Evolutionary conservation across 228 moss, liverwort and hornwort species (phyloP).

Genomic region (Sphagnum fallax): DNA sequence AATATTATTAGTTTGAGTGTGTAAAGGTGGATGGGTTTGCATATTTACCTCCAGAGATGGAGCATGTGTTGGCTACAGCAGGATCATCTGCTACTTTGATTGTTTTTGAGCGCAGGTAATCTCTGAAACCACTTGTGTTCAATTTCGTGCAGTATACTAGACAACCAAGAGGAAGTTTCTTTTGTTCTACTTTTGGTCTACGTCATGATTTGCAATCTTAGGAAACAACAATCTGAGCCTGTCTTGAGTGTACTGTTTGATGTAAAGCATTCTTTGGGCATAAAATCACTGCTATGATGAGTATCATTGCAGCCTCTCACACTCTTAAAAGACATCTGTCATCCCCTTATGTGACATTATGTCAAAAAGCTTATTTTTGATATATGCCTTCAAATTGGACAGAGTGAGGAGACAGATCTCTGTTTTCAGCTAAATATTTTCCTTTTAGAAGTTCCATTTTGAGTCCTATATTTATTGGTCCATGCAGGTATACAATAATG

Average conservation of each 20-base stretch:
- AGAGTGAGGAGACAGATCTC: too few relatives aligned
- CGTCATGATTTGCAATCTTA: too few relatives aligned
- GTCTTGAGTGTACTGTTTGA: too few relatives aligned
- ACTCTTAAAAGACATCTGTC: too few relatives aligned
- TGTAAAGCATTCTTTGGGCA: too few relatives aligned
- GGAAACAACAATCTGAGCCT: too few relatives aligned
- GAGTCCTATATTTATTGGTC: too few relatives aligned
- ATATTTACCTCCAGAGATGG: conserved; percentile 65
- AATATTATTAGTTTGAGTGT: too few relatives aligned
- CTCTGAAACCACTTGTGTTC: not conserved
- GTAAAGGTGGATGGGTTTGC: conserved; percentile 83
- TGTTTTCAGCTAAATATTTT: too few relatives aligned
- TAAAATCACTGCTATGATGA: not conserved
- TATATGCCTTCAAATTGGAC: not conserved
- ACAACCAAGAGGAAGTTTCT: not conserved
- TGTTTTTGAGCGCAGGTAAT: conserved; percentile 84
- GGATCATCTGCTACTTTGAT: conserved; percentile 55
- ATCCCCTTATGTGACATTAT: too few relatives aligned
- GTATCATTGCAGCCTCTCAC: not conserved
- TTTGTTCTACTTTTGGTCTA: not conserved
- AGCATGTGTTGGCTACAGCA: conserved; percentile 46
- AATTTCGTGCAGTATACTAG: not conserved
- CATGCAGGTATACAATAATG: conserved; percentile 45
- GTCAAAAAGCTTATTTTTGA: not conserved
- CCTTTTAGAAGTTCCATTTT: too few relatives aligned